Evolutionary conservation across 2,329 filamentous ascomycete species (phyloP).

Genomic region (Ophiostoma australiae): DNA sequence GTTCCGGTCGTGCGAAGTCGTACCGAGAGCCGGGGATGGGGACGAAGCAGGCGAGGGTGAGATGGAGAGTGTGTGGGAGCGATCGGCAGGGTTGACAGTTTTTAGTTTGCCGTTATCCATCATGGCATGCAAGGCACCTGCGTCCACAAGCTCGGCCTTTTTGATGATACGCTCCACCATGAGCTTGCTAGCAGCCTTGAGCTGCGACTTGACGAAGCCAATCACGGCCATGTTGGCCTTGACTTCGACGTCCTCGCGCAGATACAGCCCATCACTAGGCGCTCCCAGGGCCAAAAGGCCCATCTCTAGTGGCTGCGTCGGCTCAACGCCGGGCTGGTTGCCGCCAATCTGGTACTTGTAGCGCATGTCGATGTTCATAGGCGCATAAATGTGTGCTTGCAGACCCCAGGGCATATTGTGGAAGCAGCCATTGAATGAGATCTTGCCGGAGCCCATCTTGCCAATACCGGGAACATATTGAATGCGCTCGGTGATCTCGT

Average conservation of each 20-base stretch:
- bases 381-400: constrained; percentile 67
- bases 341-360: constrained; percentile 65
- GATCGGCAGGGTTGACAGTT: constrained; percentile 53
- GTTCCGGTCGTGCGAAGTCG: not conserved
- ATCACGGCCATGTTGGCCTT: constrained; percentile 63
- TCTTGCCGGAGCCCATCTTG: constrained; percentile 58
- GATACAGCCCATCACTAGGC: constrained; percentile 60
- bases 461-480: constrained; percentile 64
- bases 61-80: constrained; percentile 34
- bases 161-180: constrained; percentile 66
- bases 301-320: constrained; percentile 57
- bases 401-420: constrained; percentile 68
- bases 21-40: constrained; percentile 26
- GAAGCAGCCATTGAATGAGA: constrained; percentile 66
- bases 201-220: constrained; percentile 61
- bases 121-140: constrained; percentile 62
- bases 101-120: constrained; percentile 59
- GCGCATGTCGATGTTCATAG: constrained; percentile 60
- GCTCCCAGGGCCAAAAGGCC: constrained; percentile 55
- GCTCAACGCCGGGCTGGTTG: constrained; percentile 62
- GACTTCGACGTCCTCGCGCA: constrained; percentile 67
- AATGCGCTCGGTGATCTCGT: constrained; percentile 65
- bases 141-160: constrained; percentile 64
- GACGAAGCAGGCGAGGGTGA: constrained; percentile 27
- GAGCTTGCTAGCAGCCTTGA: constrained; percentile 60